These are phyloP conservation scores for Alternaria ethzedia DNA, from an alignment of 2,329 filamentous ascomycete genomes.

Conservation along the genomic window DNA sequence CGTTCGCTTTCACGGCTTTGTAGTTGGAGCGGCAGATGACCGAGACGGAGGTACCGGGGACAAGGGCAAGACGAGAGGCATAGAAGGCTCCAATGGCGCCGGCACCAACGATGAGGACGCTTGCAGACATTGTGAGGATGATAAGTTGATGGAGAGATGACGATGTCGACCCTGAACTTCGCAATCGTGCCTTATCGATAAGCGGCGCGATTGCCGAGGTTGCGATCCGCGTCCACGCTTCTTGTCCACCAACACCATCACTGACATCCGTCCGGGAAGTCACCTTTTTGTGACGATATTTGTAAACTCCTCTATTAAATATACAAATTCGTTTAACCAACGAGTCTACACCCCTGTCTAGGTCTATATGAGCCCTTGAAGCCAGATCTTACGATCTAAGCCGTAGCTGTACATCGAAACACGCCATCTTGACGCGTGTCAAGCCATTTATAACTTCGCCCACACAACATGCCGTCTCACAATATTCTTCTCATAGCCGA, in stretches of 20 bases:
- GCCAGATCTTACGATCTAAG: background rate
- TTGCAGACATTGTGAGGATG: constrained; percentile 45
- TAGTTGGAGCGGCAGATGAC: constrained; percentile 79
- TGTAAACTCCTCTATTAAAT: background rate
- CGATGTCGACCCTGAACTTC: background rate
- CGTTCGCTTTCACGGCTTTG: constrained; percentile 64
- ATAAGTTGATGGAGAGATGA: background rate
- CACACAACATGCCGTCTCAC: background rate
- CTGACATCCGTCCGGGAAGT: background rate
- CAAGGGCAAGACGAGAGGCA: constrained; percentile 69
- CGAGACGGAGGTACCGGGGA: constrained; percentile 65
- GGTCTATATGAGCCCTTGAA: background rate
- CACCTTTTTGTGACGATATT: background rate
- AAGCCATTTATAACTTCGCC: background rate
- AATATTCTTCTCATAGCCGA: background rate
- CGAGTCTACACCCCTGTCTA: background rate
- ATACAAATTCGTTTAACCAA: background rate
- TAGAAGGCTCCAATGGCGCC: constrained; percentile 77
- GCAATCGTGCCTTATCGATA: background rate
- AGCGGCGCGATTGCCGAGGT: constrained; percentile 13
- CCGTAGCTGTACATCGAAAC: background rate
- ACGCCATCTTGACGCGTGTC: background rate
- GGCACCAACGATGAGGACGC: constrained; percentile 72
- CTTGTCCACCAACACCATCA: background rate
- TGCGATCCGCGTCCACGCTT: background rate